Evolutionary conservation across 163 green algal genomes (phyloP).

Genomic region (Volvox carteri): DNA sequence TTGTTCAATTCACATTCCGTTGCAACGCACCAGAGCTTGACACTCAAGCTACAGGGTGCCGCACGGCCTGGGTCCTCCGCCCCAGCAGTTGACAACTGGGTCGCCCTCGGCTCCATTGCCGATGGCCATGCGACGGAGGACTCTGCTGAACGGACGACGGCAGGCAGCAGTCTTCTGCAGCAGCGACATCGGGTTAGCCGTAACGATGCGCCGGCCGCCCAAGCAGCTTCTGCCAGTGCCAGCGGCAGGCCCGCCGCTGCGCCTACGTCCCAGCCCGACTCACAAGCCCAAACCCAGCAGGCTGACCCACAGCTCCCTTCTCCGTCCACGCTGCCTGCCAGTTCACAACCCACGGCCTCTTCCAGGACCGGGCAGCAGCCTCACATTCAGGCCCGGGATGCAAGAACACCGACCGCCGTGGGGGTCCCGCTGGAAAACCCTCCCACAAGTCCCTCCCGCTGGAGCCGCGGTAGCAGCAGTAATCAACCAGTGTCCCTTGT

Average conservation of each 20-base stretch:
- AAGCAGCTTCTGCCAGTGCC: neutral
- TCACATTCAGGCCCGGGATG: neutral
- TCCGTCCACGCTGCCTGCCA: neutral
- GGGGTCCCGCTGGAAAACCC: neutral
- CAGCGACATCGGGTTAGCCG: neutral
- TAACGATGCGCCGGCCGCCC: neutral
- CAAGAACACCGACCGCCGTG: neutral
- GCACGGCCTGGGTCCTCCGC: neutral
- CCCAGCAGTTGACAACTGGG: slow-evolving; percentile 11
- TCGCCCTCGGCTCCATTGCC: slow-evolving; percentile 12
- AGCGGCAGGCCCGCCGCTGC: neutral
- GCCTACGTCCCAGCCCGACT: neutral
- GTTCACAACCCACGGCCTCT: neutral
- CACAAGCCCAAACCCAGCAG: neutral
- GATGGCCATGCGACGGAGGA: neutral
- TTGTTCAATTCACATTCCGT: neutral
- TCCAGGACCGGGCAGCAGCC: neutral
- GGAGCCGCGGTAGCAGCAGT: slow-evolving; percentile 10
- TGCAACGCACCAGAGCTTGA: slow-evolving; percentile 9
- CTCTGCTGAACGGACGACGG: neutral
- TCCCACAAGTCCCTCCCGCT: neutral
- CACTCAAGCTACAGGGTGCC: slow-evolving; percentile 21
- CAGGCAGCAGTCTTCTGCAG: neutral
- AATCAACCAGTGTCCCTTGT: neutral
- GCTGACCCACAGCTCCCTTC: neutral